Conservation (phyloP, 108 stramenopile species). For the Discostella stelligeroides region DNA sequence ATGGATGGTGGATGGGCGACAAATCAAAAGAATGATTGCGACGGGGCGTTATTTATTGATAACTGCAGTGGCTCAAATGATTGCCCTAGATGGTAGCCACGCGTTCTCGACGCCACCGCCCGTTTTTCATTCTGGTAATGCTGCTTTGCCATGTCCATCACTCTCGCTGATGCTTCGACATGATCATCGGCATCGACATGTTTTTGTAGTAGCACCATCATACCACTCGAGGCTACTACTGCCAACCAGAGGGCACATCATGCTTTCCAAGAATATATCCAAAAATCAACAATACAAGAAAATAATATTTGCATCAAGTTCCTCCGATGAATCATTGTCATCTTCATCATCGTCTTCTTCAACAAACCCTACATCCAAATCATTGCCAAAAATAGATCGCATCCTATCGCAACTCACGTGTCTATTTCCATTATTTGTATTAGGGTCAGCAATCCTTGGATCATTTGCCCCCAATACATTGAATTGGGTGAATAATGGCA, state of each 20-base stretch:
- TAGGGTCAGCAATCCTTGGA: constrained; percentile 72
- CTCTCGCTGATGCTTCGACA: too few relatives aligned
- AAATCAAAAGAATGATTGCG: background rate
- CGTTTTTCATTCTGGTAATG: too few relatives aligned
- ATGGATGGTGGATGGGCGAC: too few relatives aligned
- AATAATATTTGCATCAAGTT: background rate
- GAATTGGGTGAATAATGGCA: constrained; percentile 77
- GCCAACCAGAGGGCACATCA: too few relatives aligned
- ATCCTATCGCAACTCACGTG: constrained; percentile 72
- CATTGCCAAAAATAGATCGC: constrained; percentile 45
- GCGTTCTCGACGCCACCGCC: too few relatives aligned
- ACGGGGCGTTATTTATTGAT: background rate
- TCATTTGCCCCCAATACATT: constrained; percentile 55
- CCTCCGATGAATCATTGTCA: background rate
- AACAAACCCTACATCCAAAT: background rate
- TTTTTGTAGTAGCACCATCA: too few relatives aligned
- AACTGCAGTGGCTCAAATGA: constrained; percentile 20
- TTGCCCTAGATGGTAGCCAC: background rate
- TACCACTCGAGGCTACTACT: too few relatives aligned
- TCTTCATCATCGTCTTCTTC: background rate
- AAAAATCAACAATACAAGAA: too few relatives aligned
- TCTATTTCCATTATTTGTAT: constrained; percentile 86
- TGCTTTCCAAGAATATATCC: too few relatives aligned
- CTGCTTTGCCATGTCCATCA: too few relatives aligned
- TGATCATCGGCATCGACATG: too few relatives aligned